Conservation (phyloP, 164 flowering plant species). For the Santalum album region DNA sequence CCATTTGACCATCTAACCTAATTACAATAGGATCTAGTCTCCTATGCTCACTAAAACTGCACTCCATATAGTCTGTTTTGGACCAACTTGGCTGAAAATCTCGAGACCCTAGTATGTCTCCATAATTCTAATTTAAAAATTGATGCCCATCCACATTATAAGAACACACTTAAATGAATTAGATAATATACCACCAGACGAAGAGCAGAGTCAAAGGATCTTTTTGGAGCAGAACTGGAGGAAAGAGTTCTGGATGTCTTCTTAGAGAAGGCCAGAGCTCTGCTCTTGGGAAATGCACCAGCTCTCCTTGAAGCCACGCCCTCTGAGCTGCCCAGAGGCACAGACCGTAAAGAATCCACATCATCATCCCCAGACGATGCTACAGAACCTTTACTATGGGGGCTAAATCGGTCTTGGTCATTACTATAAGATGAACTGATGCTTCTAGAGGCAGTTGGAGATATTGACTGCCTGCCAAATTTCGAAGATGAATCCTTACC, state of each 20-base stretch:
- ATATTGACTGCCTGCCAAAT: slow-evolving; percentile 64
- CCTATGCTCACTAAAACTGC: too few species aligned
- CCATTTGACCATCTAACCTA: too few species aligned
- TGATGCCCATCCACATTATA: too few species aligned
- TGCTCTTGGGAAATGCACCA: slow-evolving; percentile 43
- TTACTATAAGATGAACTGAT: slow-evolving; percentile 65
- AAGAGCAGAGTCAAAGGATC: slow-evolving; percentile 72
- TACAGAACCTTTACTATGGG: slow-evolving; percentile 73
- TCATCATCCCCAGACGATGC: slow-evolving; percentile 95
- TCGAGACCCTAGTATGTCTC: too few species aligned
- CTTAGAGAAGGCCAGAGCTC: slow-evolving; percentile 38
- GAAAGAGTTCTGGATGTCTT: slow-evolving; percentile 40
- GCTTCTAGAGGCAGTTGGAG: slow-evolving; percentile 89
- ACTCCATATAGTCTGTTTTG: too few species aligned
- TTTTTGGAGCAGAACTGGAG: slow-evolving; percentile 77
- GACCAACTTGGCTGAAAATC: too few species aligned
- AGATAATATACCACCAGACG: slow-evolving; percentile 62
- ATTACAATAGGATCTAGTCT: too few species aligned
- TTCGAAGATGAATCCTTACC: slow-evolving; percentile 46
- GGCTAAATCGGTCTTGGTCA: slow-evolving; percentile 63
- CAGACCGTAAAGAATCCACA: slow-evolving; percentile 61
- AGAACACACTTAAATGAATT: background rate
- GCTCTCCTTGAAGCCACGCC: slow-evolving; percentile 29
- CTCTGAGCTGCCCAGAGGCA: slow-evolving; percentile 35
- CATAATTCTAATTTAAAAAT: too few species aligned